Evolutionary conservation across 345 rosid genomes (phyloP), one percentile per base, ranked within the genome.

Genomic region (Carallia brachiata): DNA sequence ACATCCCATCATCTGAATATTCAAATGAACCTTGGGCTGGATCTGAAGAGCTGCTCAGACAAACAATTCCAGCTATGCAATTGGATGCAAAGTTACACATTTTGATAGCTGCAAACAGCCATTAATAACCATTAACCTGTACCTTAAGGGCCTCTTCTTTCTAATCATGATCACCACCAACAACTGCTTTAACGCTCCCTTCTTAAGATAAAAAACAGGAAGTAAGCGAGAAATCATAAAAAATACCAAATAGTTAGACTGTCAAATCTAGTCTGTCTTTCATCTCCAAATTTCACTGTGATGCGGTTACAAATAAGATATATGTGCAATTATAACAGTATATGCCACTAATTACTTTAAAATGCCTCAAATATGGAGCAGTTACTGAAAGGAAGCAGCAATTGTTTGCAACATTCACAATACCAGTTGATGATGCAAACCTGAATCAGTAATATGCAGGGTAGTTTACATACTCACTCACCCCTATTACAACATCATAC

Each of bases 1-100:
- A 87, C 0, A 69, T 88, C 59, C 91, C 94, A n/a, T 93, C 96
- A 40, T 89, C 95, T 1, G 96, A 87, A 78, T 83, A 91, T 64
- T 88, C 97, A 59, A 23, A 23, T 23, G 75, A 77, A 64, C 34
- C 34, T 32, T 32, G 83, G 39, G 62, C 65, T 54, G 56, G 76
- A 78, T 69, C 82, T 52, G 52, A 48, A 40, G 69, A 58, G 52
- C 63, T 74, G 73, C 78, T 86, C 61, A 70, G 4, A 34, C 70
- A 66, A 64, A 58, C 65, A 52, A 9, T 69, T 56, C 74, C 71
- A 10, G 73, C 70, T n/a, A 71, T 15, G 68, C 75, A 76, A 16
- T 52, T 69, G 63, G 78, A 75, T 9, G 78, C 78, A 64, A 74
- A 74, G 62, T 40, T 47, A 72, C 73, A 74, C 77, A 68, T 56